Evolutionary conservation across 805 yeast genomes (phyloP), one percentile per base, ranked within the genome.

Genomic region (Candida rishiriensis): DNA sequence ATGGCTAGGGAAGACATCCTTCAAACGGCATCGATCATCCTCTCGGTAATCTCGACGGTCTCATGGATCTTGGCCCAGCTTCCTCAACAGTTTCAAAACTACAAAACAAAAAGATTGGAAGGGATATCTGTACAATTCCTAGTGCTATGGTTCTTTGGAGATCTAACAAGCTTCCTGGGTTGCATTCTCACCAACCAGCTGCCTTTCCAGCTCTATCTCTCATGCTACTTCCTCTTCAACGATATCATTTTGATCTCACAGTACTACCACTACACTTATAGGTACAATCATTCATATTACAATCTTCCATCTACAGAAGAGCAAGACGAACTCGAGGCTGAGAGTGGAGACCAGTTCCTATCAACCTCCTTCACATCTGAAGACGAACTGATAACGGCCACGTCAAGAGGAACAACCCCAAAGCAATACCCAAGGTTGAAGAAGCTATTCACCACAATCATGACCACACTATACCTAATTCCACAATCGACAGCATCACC

Each of bases 151-250:
- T 54, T 62, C 35, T 37, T 61, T 10, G 70, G 70, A 14, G 71
- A 67, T 39, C 41, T 61, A 15, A 51, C 54, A 10, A 59, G 61
- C 34, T 62, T 83, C 28, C 38, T 75, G 0, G 97, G 97, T 0
- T 88, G 96, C 48, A 47, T 86, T 0, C 59, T 88, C 38, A 88
- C 96, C 0, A 60, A 76, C 7, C 97, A 90, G 48, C 68, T 88
- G 38, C 79, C 83, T n/a, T 90, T 89, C 64, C 97, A 89, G 60
- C 75, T 80, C 10, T 66, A 81, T 17, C 67, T 89, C 14, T 87
- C 95, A 0, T 46, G 75, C 2, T 90, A 90, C 64, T 89, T 86
- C 59, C 69, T 91, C 40, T 64, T 72, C 45, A 85, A 86, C 49
- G 97, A 90, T 63, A 42, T 75, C 18, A 68, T 87, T 10, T 69